Base-by-base conservation (phyloP, 169 alveolate species). In the Plasmodium knowlesi region DNA sequence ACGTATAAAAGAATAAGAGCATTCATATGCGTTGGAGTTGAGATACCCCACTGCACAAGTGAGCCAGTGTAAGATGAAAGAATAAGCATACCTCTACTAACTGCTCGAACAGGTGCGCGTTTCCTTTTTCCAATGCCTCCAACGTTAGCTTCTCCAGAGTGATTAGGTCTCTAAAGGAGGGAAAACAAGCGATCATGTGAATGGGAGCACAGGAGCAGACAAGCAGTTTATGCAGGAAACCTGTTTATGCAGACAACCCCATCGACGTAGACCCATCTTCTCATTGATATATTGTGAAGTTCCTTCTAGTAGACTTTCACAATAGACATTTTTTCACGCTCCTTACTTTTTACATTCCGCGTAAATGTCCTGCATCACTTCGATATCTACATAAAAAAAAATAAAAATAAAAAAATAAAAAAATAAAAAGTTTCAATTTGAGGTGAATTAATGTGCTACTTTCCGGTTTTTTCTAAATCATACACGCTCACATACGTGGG, bases 301-400 rank as follows among this genome's bases (percentile, higher is more conserved):
- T 22, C 32, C 76, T 2, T 28, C 16, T 22, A 8, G 76, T 22
- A 67, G 5, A 28, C n/a, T 67, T 67, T 22, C 76, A 67, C 37
- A 12, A 28, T 28, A 67, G 76, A 67, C 5, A 28, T 57, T 57
- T 74, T 84, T 84, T 3, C 14, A 22, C 22, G 9, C 28, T 78
- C 53, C 86, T 88, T 88, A 88, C 94, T 78, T 88, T 88, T 88
- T 88, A 88, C 94, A 88, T 78, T 88, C 78, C 72, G 73, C 30
- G 72, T 88, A 88, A 61, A 88, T 88, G 46, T 88, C 94, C 46
- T 85, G 81, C 89, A 88, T 88, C 34, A 88, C 89, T 41, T 78
- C 94, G 50, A 88, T 88, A 88, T 88, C 94, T 88, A 80, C 89
- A 88, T 25, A 53, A 22, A 9, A 39, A 57, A 88, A 76, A 12